phyloP scores from a whole-genome alignment of 2,329 filamentous ascomycete species.

The Venturia effusa region DNA sequence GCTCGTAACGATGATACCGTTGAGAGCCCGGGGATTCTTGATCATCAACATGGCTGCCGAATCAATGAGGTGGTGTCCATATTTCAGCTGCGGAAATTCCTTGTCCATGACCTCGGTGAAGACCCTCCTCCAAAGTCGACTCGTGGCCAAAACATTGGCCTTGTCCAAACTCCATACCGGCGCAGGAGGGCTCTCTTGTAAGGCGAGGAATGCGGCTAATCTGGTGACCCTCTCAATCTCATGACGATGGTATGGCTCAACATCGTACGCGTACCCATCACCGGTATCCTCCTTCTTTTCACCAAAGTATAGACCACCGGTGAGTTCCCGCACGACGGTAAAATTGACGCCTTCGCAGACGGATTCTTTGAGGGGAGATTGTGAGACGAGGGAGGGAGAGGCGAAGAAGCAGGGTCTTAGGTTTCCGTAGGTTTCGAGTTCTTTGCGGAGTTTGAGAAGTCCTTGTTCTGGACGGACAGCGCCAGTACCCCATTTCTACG shows the following conservation, averaged over 20 bases:
- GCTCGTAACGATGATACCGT: conserved; percentile 84
- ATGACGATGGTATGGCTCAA: conserved; percentile 69
- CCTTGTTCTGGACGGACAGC: conserved; percentile 85
- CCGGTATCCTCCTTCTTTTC: conserved; percentile 74
- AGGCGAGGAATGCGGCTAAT: conserved; percentile 69
- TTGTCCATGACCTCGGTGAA: conserved; percentile 74
- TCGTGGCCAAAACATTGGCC: conserved; percentile 90
- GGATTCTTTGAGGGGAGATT: conserved; percentile 75
- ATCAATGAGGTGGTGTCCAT: conserved; percentile 88
- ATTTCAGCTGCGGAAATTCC: conserved; percentile 78
- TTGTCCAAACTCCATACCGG: conserved; percentile 87
- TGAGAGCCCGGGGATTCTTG: conserved; percentile 79
- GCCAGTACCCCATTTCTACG: conserved; percentile 79
- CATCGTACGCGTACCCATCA: conserved; percentile 66
- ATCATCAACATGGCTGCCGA: conserved; percentile 96
- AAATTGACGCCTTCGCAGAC: conserved; percentile 84
- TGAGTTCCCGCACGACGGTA: conserved; percentile 84
- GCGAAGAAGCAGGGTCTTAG: conserved; percentile 94
- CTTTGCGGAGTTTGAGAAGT: conserved; percentile 80
- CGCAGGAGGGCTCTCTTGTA: conserved; percentile 62
- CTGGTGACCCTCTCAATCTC: conserved; percentile 86
- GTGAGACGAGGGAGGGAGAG: conserved; percentile 70
- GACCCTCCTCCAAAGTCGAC: conserved; percentile 77
- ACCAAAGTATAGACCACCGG: conserved; percentile 91
- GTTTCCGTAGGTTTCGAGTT: conserved; percentile 91